phyloP scores from a whole-genome alignment of 495 filamentous ascomycete genomes.

The Aspergillus diversus region DNA sequence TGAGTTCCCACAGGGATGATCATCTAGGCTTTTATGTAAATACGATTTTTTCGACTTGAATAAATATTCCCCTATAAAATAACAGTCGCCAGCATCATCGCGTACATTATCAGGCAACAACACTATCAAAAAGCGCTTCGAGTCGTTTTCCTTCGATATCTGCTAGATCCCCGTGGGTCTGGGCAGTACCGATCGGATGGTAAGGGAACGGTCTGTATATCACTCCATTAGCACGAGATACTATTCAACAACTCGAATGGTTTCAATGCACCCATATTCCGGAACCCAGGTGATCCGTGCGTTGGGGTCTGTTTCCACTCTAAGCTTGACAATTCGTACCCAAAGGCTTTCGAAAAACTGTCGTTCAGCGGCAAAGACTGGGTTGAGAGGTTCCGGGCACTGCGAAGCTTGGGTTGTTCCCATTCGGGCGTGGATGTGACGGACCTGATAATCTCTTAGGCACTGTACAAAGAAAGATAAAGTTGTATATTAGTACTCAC shows the following conservation, averaged over 20 bases:
- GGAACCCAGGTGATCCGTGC: constrained; percentile 31
- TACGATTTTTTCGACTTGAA: not conserved
- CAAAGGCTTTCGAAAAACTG: constrained; percentile 33
- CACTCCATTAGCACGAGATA: not conserved
- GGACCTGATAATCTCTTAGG: constrained; percentile 21
- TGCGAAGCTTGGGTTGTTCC: constrained; percentile 38
- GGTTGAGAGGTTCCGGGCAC: constrained; percentile 32
- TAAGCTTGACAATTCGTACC: constrained; percentile 25
- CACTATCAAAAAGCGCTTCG: constrained; percentile 25
- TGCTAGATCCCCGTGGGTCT: constrained; percentile 28
- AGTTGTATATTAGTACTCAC: constrained; percentile 12
- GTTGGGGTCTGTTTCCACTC: constrained; percentile 19
- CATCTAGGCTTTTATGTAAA: not conserved
- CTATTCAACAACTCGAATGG: not conserved
- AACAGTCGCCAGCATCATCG: not conserved
- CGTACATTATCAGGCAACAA: not conserved
- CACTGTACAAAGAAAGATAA: not conserved
- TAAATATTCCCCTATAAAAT: not conserved
- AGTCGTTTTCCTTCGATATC: constrained; percentile 33
- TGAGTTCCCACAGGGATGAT: not conserved
- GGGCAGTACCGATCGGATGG: constrained; percentile 30
- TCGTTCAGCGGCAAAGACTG: constrained; percentile 29
- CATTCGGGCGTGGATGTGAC: constrained; percentile 35
- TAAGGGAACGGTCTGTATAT: constrained; percentile 36
- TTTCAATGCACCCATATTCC: constrained; percentile 32